These are phyloP conservation scores for Paecilomyces niveus DNA, from an alignment of 2,329 filamentous ascomycete genomes.

Conservation along the genomic window DNA sequence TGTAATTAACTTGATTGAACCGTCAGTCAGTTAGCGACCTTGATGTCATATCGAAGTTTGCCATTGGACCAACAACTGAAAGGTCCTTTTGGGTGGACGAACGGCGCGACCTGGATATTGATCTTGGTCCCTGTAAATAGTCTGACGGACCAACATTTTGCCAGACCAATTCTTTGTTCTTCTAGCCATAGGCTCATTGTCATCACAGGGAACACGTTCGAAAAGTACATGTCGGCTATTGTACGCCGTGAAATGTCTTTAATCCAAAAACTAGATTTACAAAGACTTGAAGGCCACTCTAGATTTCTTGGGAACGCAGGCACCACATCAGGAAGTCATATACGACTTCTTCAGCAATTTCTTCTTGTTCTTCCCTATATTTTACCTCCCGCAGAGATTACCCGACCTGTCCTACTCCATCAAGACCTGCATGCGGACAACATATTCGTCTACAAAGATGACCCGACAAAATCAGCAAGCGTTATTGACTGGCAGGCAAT, in stretches of 20 bases:
- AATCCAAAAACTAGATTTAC: constrained; percentile 4
- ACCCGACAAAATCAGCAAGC: constrained; percentile 17
- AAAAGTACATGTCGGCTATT: constrained; percentile 12
- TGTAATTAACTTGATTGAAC: not conserved
- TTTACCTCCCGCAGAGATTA: constrained; percentile 7
- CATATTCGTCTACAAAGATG: constrained; percentile 23
- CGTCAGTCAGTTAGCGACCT: not conserved
- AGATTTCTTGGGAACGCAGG: not conserved
- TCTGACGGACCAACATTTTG: not conserved
- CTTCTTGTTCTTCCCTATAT: constrained; percentile 13
- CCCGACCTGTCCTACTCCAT: constrained; percentile 11
- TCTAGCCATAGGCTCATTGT: not conserved
- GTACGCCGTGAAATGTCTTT: constrained; percentile 12
- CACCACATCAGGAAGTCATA: constrained; percentile 5
- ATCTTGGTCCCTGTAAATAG: constrained; percentile 14
- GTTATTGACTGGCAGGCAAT: constrained; percentile 21
- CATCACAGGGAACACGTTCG: constrained; percentile 8
- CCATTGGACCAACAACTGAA: constrained; percentile 11
- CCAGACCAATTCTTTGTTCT: not conserved
- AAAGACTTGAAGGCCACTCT: not conserved
- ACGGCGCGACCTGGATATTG: constrained; percentile 24
- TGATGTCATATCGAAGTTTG: constrained; percentile 6
- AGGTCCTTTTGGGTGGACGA: constrained; percentile 20
- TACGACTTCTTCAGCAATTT: constrained; percentile 14
- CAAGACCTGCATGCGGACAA: constrained; percentile 23